phyloP scores from a whole-genome alignment of 164 flowering plant genomes.

The Tetrastigma voinierianum region DNA sequence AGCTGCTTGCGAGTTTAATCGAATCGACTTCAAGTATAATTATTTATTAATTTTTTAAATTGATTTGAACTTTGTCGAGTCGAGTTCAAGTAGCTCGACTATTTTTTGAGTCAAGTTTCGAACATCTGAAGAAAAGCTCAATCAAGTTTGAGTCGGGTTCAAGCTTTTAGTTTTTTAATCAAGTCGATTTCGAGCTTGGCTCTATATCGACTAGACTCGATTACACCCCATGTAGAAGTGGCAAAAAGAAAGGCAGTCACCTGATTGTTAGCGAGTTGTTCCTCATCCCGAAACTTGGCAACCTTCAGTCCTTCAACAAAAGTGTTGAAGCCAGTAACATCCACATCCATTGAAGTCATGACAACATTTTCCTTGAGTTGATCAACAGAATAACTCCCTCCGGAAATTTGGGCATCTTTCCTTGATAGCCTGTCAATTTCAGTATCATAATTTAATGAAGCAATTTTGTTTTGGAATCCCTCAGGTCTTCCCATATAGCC shows the following conservation, averaged over 20 bases:
- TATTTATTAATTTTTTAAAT: too few relatives aligned
- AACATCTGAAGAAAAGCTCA: too few relatives aligned
- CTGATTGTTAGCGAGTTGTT: conserved; percentile 14
- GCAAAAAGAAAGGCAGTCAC: conserved; percentile 14
- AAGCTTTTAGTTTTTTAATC: too few relatives aligned
- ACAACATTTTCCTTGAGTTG: conserved; percentile 11
- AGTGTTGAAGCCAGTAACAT: not conserved
- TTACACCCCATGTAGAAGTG: too few relatives aligned
- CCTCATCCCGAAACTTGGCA: conserved; percentile 15
- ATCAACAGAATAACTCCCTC: conserved; percentile 6
- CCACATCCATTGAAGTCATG: not conserved
- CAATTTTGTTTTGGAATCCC: conserved; percentile 25
- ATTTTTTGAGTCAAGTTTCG: too few relatives aligned
- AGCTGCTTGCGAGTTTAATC: too few relatives aligned
- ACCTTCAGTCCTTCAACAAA: conserved; percentile 1
- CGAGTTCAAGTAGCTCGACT: too few relatives aligned
- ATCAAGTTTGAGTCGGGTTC: too few relatives aligned
- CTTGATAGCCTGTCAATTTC: conserved; percentile 28
- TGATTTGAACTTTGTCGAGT: too few relatives aligned
- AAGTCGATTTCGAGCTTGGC: too few relatives aligned
- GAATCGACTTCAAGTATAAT: too few relatives aligned
- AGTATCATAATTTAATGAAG: conserved; percentile 33
- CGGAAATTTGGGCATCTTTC: conserved; percentile 33
- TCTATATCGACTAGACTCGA: too few relatives aligned
- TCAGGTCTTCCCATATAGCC: conserved; percentile 40